Percentiles rank a stretch among this genome's conserved stretches.
phyloP scores from a whole-genome alignment of 345 rosid genomes.

The Erucastrum elatum region DNA sequence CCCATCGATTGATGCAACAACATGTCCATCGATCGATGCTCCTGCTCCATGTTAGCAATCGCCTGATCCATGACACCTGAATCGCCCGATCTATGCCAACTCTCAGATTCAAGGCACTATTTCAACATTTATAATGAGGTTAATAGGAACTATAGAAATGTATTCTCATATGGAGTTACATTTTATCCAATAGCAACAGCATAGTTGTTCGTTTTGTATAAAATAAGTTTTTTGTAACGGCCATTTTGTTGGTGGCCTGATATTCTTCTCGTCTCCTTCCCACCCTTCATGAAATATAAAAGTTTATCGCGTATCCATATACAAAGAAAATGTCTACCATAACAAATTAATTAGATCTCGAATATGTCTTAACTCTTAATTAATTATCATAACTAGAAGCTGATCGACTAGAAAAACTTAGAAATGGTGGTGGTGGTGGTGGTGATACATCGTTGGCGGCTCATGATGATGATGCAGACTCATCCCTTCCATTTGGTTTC shows the following conservation, averaged over 20 bases:
- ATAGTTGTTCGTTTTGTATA: neutral
- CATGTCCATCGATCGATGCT: too few species aligned
- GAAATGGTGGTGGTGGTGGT: conserved; percentile 54
- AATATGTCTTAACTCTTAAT: conserved; percentile 9
- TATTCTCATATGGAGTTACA: neutral
- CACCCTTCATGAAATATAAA: neutral
- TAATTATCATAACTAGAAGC: conserved; percentile 12
- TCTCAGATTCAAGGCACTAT: too few species aligned
- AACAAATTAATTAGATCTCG: conserved; percentile 9
- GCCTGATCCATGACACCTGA: too few species aligned
- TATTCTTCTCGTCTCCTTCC: neutral
- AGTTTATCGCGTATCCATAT: conserved; percentile 16
- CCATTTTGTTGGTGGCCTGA: conserved; percentile 6
- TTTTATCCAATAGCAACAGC: neutral
- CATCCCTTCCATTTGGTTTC: conserved; percentile 54
- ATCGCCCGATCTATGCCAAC: too few species aligned
- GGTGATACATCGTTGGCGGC: conserved; percentile 47
- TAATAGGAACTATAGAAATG: neutral
- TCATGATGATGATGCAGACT: conserved; percentile 48
- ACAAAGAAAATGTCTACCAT: neutral
- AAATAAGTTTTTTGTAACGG: neutral
- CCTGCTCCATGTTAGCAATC: too few species aligned
- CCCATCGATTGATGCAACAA: too few species aligned
- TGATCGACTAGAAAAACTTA: conserved; percentile 37
- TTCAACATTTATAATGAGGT: neutral